Base-by-base conservation (phyloP, 2,329 filamentous ascomycete species). In the Epichloe typhina region DNA sequence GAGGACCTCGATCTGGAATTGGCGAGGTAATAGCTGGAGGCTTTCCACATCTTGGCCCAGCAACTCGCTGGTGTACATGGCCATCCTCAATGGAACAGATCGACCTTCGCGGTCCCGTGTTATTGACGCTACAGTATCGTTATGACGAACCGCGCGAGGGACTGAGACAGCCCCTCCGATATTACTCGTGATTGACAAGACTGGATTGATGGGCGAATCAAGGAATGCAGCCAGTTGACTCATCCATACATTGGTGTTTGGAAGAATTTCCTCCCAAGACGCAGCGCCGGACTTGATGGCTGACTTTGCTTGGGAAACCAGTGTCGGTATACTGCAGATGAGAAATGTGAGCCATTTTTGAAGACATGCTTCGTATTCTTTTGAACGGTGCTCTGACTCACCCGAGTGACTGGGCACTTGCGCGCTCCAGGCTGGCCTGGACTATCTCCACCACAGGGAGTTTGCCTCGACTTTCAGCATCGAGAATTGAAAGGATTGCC, bases 61-160 rank as follows among this genome's bases (percentile, higher is more conserved):
- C 0, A 93, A 62, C 46, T 74, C 75, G 5, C 74, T 71, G 0
- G 80, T 76, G 62, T 89, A 95, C 46, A 84, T 72, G 1, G 84
- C 80, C 70, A 94, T 86, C 50, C 91, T 77, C 13, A 87, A 78
- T 1, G 88, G 80, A 50, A 86, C 72, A 2, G 88, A 88, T 35
- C 82, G 79, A 0, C 86, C 86, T 55, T 79, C 77, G 4, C 75
- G 70, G 61, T 95, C 89, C 42, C 83, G 73, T 35, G 69, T 62
- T 15, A 76, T 55, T 21, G 19, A 47, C 15, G 17, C 7, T n/a
- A 17, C 12, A n/a, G 31, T 11, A 15, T 19, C 17, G 9, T 39
- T 9, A 19, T 31, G 26, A 38, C 12, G 26, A n/a, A 5, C 21
- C 33, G 36, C 17, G 7, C 21, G 17, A 36, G 69, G 62, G 0